Conservation (phyloP, 129 eudicot species). For the Glebionis coronaria region DNA sequence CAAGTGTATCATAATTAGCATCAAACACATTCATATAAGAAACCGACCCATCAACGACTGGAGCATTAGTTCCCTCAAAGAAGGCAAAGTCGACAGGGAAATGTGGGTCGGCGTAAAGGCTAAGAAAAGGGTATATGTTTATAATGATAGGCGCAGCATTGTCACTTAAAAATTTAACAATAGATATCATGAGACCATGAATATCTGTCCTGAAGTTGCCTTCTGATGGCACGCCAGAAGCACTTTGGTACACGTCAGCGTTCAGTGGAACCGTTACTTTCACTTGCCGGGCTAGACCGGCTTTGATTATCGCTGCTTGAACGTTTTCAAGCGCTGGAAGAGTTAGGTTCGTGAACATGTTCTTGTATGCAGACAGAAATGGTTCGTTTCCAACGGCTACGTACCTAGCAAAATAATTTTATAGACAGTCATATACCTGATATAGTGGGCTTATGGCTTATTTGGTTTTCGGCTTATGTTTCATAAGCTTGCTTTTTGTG, state of each 20-base stretch:
- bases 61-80: slow-evolving; percentile 56
- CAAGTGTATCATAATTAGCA: slow-evolving; percentile 86
- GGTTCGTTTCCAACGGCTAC: slow-evolving; percentile 97
- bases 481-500: too few species aligned
- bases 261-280: slow-evolving; percentile 88
- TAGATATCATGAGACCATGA: slow-evolving; percentile 65
- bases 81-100: slow-evolving; percentile 90
- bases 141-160: slow-evolving; percentile 71
- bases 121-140: slow-evolving; percentile 96
- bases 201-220: slow-evolving; percentile 85
- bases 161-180: slow-evolving; percentile 58
- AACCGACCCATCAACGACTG: slow-evolving; percentile 72
- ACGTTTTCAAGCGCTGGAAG: slow-evolving; percentile 80
- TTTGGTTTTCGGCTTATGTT: too few species aligned
- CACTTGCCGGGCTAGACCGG: slow-evolving; percentile 81
- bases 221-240: slow-evolving; percentile 65
- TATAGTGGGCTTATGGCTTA: too few species aligned
- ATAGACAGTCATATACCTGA: too few species aligned
- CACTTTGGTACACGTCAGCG: slow-evolving; percentile 85
- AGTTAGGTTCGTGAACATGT: slow-evolving; percentile 57
- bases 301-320: slow-evolving; percentile 91
- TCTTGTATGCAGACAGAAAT: slow-evolving; percentile 69
- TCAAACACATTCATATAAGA: slow-evolving; percentile 86
- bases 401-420: slow-evolving; percentile 34
- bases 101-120: slow-evolving; percentile 86